Evolutionary conservation across 192 early-diverging fungal species (phyloP), one percentile per base, ranked within the genome.

Genomic region (Helicostylum pulchrum): DNA sequence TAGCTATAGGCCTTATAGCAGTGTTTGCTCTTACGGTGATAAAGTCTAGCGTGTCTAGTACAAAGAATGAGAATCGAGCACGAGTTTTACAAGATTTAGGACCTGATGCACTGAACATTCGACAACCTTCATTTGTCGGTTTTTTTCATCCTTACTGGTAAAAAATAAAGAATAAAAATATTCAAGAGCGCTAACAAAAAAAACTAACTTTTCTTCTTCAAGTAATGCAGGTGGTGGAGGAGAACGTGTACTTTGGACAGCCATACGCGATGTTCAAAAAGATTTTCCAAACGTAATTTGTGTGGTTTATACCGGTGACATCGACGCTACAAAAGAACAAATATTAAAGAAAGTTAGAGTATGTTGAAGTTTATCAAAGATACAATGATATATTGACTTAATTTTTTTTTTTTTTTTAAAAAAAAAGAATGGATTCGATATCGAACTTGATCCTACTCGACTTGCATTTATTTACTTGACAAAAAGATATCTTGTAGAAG

Each of bases 101-200:
- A 19, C 42, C 49, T 14, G 47, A 59, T 2, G 65, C 68, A 2
- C 23, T 39, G 43, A 63, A 57, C 34, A 51, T 36, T 34, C 48
- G 55, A 8, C 68, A 51, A 32, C 59, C 68, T 55, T 65, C 87
- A 57, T 76, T 84, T 23, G 66, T 81, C 26, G 91, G 88, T 17
- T 94, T 98, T 73, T 98, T 98, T 80, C 96, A 98, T 79, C 96
- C 94, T 1, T 95, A 89, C 52, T 92, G 93, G 80, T 90, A 80
- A 54, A 46, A n/a, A 32, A 20, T 17, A 23, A 30, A 49, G 45
- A 50, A 14, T 21, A 44, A 31, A 26, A 5, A 43, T 48, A 12
- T 4, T 43, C 23, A n/a, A 39, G 12, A 54, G 11, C 21, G 2
- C 2, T 26, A 26, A 26, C 26, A 2, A 26, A 26, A 2, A 26